Base-by-base conservation (phyloP, 768 basidiomycete species). In the Amanita molliuscula region DNA sequence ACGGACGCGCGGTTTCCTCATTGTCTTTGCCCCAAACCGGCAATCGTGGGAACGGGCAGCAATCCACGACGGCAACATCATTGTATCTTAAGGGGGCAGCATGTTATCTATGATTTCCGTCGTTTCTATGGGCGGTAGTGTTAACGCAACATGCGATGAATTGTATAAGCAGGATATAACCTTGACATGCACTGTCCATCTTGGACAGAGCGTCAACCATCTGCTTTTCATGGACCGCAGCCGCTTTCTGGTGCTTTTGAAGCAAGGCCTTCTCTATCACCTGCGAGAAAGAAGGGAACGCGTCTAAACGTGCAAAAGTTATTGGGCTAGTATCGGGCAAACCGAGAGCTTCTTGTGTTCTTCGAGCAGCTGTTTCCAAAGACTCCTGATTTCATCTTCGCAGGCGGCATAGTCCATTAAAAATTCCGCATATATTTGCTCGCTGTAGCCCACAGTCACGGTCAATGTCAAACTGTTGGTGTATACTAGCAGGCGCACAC, bases 281-380 rank as follows among this genome's bases (percentile, higher is more conserved):
- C 48, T 49, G 38, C 16, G 15, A 20, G 7, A 42, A 37, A 48
- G 15, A 29, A 37, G 21, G 1, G 18, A 35, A n/a, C 8, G 21
- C 3, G 29, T 33, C 13, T 4, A 15, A 48, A 21, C 4, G 36
- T 23, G 26, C 6, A 37, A 13, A 23, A 7, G 25, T 10, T 13
- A 1, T n/a, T 7, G 35, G 1, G 18, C 6, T 33, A 29, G 20
- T 13, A 16, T 21, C 28, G 20, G 3, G 34, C 48, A 37, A 52
- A 58, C 60, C 47, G 48, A n/a, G 35, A 61, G 42, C 41, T 58
- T 61, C 51, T 60, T 53, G 25, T 55, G 59, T 45, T 59, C 59
- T 23, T 57, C 52, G 18, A 53, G 53, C 35, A 61, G 50, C 35
- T 59, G 60, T 23, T 29, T 49, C 56, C 57, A 58, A 23, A 61